Conservation (phyloP, 352 stramenopile species). For the Phytopythium kandeliae region DNA sequence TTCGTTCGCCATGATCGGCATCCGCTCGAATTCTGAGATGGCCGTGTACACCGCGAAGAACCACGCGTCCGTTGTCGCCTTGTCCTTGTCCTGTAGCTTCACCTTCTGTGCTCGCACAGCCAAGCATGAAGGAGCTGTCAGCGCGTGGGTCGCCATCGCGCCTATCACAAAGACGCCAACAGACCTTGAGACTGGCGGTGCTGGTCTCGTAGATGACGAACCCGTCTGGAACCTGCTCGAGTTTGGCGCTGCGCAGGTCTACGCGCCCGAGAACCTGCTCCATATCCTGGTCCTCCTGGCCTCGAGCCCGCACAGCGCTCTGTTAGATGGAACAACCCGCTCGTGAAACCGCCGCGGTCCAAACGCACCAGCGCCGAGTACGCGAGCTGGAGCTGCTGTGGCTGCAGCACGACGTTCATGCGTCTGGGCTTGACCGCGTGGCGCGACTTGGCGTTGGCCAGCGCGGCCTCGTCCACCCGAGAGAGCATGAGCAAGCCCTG, state of each 20-base stretch:
- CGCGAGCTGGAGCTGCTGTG: conserved; percentile 54
- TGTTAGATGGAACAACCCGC: no score
- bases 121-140: neutral
- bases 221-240: conserved; percentile 67
- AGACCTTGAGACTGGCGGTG: conserved; percentile 36
- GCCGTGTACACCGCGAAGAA: conserved; percentile 73
- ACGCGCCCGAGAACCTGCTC: conserved; percentile 50
- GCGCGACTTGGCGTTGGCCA: conserved; percentile 12
- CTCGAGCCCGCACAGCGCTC: no score
- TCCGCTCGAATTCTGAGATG: conserved; percentile 56
- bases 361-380: conserved; percentile 50
- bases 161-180: no score
- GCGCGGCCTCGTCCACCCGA: conserved; percentile 23
- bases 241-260: conserved; percentile 46
- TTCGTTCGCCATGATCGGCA: conserved; percentile 32
- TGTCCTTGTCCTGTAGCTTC: conserved; percentile 75
- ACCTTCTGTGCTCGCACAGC: conserved; percentile 35
- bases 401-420: conserved; percentile 60
- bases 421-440: conserved; percentile 28
- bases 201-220: conserved; percentile 66
- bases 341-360: neutral
- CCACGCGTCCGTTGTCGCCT: conserved; percentile 70
- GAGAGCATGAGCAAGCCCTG: conserved; percentile 63
- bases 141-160: no score
- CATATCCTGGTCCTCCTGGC: conserved; percentile 68